Conservation (phyloP, 176 grass and related monocot species). For the Ensete glaucum region DNA sequence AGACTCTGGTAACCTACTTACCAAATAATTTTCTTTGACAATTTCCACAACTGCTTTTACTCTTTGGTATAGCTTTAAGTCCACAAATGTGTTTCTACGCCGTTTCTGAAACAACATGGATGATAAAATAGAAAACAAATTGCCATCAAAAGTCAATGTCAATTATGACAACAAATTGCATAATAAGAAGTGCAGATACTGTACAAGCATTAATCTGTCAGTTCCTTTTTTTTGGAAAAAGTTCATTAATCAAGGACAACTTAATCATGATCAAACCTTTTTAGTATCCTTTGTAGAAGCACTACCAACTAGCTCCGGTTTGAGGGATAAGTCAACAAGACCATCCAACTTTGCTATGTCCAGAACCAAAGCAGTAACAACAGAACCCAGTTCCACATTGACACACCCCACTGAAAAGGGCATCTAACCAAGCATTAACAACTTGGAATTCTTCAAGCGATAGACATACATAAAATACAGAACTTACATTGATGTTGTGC, state of each 20-base stretch:
- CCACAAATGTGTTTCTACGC: conserved; percentile 29
- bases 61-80: conserved; percentile 70
- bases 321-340: conserved; percentile 84
- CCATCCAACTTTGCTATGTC: conserved; percentile 75
- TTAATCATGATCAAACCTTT: conserved; percentile 39
- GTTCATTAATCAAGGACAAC: not conserved
- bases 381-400: conserved; percentile 53
- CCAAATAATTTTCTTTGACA: conserved; percentile 69
- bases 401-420: conserved; percentile 38
- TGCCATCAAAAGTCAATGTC: not conserved
- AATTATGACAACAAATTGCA: not conserved
- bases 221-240: not conserved
- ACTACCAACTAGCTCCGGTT: conserved; percentile 51
- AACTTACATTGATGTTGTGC: conserved; percentile 84
- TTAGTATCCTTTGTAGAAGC: conserved; percentile 34
- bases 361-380: conserved; percentile 70
- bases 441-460: conserved; percentile 3
- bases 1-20: conserved; percentile 27
- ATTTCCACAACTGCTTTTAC: conserved; percentile 84
- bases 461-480: conserved; percentile 7
- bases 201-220: not conserved
- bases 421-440: not conserved
- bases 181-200: not conserved
- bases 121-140: conserved; percentile 14
- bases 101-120: conserved; percentile 57